A percentile compares a stretch with the other conserved stretches of the same genome.
These are phyloP conservation scores for Rhododendron ferrugineum DNA, from an alignment of 148 eudicot species.

Conservation along the genomic window DNA sequence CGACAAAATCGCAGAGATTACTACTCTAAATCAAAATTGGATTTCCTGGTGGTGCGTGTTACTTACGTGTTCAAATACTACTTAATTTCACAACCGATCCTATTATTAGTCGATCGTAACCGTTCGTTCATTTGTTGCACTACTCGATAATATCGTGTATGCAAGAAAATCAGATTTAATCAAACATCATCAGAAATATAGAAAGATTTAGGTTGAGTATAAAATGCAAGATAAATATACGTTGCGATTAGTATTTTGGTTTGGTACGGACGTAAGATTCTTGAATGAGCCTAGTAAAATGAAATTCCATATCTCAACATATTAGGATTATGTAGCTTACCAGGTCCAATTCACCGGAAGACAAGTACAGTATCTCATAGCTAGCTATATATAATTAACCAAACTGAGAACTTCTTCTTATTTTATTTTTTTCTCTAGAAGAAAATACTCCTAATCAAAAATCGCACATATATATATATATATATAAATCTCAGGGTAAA, in stretches of 20 bases:
- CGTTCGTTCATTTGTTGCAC: background rate
- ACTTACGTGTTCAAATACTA: background rate
- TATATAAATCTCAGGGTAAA: no score
- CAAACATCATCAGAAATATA: background rate
- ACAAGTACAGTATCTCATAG: no score
- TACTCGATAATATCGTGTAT: background rate
- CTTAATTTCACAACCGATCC: background rate
- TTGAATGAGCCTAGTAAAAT: background rate
- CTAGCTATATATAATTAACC: no score
- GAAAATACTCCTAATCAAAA: no score
- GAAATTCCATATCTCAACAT: background rate
- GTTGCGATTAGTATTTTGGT: background rate
- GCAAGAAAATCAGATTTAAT: background rate
- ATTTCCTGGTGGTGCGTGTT: background rate
- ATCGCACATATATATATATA: no score
- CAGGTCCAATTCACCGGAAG: background rate
- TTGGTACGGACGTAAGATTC: background rate
- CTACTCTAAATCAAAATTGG: background rate
- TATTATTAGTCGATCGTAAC: background rate
- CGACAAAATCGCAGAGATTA: background rate
- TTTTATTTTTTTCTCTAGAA: no score
- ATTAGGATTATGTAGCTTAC: background rate
- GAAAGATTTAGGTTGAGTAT: no score
- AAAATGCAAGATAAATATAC: no score
- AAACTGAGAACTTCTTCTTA: no score